Evolutionary conservation across 768 basidiomycete genomes (phyloP), one percentile per base, ranked within the genome.

Genomic region (Polyporus arcularius): DNA sequence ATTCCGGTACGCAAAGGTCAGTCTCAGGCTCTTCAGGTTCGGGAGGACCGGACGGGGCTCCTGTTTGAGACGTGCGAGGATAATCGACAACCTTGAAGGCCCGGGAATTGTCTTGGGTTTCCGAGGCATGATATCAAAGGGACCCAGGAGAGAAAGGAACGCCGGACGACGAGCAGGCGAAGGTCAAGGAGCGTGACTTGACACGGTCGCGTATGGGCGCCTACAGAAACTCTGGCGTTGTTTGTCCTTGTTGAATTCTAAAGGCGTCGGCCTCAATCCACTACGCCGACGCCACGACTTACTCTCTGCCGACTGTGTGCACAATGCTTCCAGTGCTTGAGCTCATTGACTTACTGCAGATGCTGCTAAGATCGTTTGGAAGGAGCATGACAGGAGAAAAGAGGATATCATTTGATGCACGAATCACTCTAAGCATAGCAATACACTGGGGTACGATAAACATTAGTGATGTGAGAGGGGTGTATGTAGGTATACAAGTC

Each of bases 1-100:
- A 68, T 90, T 89, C 67, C 78, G 77, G 35, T 76, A 75, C 2
- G 87, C 88, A 46, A 82, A 78, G 0, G 83, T 82, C 32, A 91
- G 74, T 57, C 76, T 82, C 30, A 90, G 70, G 11, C 75, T 74
- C 58, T 81, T 83, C 39, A 89, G 75, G 10, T 75, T 77, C 4
- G 69, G 65, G 2, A 90, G 72, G 1, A 75, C 71, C 10, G 88
- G 81, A 46, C 75, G 77, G 5, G 88, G 89, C 1, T 76, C 69
- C 14, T 75, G 70, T 31, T 79, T 85, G 40, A 91, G 79, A 11
- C 77, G 69, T 3, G 75, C 73, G 12, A 90, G 72, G 61, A 89
- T 71, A 60, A 78, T 72, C 1, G 84, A 84, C 35, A 91, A 79
- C 28, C 78, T 77, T 2, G 85, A 85, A 2, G 84, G 82, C 4